Percentiles rank a stretch among this genome's conserved stretches.
Conservation (phyloP, 495 filamentous ascomycete species). For the Penicillium odoratum region DNA sequence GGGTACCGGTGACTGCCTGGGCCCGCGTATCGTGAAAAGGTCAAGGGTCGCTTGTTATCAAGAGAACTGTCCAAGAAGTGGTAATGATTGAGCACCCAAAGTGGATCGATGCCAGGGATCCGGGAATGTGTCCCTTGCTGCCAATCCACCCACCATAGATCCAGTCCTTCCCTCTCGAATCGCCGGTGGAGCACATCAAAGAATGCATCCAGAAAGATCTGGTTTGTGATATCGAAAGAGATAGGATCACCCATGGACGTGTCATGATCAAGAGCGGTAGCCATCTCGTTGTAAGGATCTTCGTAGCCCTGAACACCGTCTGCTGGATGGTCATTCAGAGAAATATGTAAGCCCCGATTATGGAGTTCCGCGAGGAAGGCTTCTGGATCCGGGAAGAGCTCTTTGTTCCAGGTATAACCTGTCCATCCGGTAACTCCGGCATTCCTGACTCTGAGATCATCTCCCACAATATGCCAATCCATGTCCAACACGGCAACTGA, state of each 20-base stretch:
- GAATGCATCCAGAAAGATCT: slow-evolving; percentile 55
- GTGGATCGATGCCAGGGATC: slow-evolving; percentile 56
- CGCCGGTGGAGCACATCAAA: slow-evolving; percentile 53
- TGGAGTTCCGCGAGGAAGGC: slow-evolving; percentile 47
- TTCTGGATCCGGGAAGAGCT: slow-evolving; percentile 54
- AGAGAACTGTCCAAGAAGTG: slow-evolving; percentile 52
- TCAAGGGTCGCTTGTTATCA: slow-evolving; percentile 29
- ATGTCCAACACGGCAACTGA: slow-evolving; percentile 59
- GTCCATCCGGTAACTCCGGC: slow-evolving; percentile 53
- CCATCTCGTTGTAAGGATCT: slow-evolving; percentile 53
- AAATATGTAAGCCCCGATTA: slow-evolving; percentile 41
- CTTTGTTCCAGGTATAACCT: slow-evolving; percentile 59
- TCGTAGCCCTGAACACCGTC: slow-evolving; percentile 54
- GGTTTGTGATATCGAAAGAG: slow-evolving; percentile 21
- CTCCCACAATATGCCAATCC: slow-evolving; percentile 59
- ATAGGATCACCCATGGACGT: slow-evolving; percentile 22
- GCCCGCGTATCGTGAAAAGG: slow-evolving; percentile 58
- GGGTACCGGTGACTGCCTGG: slow-evolving; percentile 61
- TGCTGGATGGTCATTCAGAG: slow-evolving; percentile 59
- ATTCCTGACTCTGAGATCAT: slow-evolving; percentile 30
- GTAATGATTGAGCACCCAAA: slow-evolving; percentile 65
- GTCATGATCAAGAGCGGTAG: slow-evolving; percentile 45
- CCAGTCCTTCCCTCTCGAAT: slow-evolving; percentile 50
- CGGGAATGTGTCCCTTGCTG: slow-evolving; percentile 55
- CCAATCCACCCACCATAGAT: slow-evolving; percentile 68